Evolutionary conservation across 106 monocot genomes (phyloP), one percentile per base, ranked within the genome.

Genomic region (Triglochin maritima): DNA sequence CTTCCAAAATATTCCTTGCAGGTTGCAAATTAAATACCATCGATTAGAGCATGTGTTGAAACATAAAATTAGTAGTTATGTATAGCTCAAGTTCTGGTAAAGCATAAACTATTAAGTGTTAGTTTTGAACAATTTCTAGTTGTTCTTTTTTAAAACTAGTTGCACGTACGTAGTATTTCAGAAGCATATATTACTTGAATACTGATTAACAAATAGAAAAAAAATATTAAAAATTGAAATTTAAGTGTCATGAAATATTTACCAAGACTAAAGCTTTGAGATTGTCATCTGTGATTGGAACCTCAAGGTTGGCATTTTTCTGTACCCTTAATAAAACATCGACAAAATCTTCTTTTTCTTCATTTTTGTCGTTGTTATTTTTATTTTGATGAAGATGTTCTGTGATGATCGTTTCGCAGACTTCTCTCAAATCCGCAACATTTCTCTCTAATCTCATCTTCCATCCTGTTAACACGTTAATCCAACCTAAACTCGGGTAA

Each of bases 191-290:
- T 0, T n/a, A n/a, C n/a, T n/a, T n/a, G n/a, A n/a, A n/a, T n/a
- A n/a, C n/a, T n/a, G n/a, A n/a, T n/a, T 11, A 59, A 13, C 10
- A 14, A 5, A 13, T 59, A 14, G 6, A 14, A 59, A 6, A 6
- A 15, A 59, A 11, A 59, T 59, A 59, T 14, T 13, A 59, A 59
- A 13, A 13, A 59, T 59, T 59, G 5, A 17, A 52, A 52, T 52
- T 8, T 0, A 10, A 29, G 29, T 29, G 29, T 29, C 29, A 29
- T 29, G 29, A 29, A 29, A 16, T 15, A 56, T 46, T 17, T 65
- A 77, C 70, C 64, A 77, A 56, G 3, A 77, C 77, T 9, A 77
- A 58, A 3, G 77, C 78, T 45, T 78, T 71, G 51, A 71, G 60
- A 17, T 74, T 67, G 57, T 74, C 67, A 43, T 67, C 67, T 3